Percentiles rank a stretch among this genome's conserved stretches.
Conservation (phyloP, 2,329 filamentous ascomycete species). For the Graphiopsis chlorocephala region DNA sequence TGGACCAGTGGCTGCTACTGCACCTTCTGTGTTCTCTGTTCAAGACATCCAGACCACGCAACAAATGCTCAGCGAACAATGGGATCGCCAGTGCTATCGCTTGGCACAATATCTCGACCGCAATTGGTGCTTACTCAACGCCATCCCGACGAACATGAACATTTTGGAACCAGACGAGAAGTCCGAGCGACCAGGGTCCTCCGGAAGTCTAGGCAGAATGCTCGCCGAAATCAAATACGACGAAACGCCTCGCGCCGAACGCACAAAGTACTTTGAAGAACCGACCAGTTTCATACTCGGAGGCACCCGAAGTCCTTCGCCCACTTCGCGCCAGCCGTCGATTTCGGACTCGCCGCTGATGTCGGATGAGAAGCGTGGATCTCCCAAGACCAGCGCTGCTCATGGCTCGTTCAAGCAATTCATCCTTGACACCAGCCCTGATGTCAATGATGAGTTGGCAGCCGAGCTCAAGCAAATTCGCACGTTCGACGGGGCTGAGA, state of each 20-base stretch:
- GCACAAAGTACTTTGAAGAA: constrained; percentile 35
- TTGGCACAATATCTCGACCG: constrained; percentile 47
- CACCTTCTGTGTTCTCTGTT: constrained; percentile 38
- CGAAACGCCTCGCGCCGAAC: constrained; percentile 44
- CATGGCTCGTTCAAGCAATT: constrained; percentile 9
- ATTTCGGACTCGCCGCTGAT: not conserved
- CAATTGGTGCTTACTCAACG: constrained; percentile 46
- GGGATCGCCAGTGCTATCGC: constrained; percentile 49
- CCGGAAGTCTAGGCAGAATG: constrained; percentile 40
- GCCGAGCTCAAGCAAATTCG: constrained; percentile 2
- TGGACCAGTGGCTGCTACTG: constrained; percentile 20
- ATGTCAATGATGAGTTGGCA: not conserved
- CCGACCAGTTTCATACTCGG: not conserved
- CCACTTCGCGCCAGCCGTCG: not conserved
- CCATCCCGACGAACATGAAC: constrained; percentile 43
- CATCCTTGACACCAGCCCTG: constrained; percentile 9
- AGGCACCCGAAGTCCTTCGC: not conserved
- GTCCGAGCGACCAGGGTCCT: constrained; percentile 43
- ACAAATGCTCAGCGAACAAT: constrained; percentile 48
- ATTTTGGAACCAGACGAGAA: constrained; percentile 43
- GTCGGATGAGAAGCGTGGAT: not conserved
- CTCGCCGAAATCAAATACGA: constrained; percentile 46
- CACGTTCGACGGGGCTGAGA: not conserved
- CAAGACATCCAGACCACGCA: constrained; percentile 51
- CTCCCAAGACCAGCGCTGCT: not conserved